Conservation (phyloP, 2,329 filamentous ascomycete species). For the Elsinoe perseae region DNA sequence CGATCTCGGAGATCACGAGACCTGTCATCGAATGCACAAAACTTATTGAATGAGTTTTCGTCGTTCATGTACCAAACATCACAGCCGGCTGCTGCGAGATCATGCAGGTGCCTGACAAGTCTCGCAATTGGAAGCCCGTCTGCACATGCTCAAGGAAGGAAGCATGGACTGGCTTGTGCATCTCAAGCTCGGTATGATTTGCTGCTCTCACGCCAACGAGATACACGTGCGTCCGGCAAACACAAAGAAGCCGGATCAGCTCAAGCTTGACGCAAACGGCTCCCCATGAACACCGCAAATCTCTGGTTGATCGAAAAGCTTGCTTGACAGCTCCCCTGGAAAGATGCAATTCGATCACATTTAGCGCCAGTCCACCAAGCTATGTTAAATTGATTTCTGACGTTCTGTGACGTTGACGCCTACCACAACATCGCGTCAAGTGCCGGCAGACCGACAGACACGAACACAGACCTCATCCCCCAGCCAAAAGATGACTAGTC, state of each 20-base stretch:
- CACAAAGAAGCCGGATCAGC: background rate
- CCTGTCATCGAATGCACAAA: background rate
- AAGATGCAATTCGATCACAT: background rate
- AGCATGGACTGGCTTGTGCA: background rate
- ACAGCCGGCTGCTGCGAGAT: no score
- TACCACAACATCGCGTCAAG: background rate
- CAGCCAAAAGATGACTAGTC: background rate
- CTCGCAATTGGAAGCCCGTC: background rate
- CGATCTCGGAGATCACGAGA: background rate
- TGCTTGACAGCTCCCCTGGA: background rate
- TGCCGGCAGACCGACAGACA: constrained; percentile 6
- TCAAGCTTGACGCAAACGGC: background rate
- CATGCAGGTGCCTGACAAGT: no score
- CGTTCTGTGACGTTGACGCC: background rate
- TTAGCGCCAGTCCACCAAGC: background rate
- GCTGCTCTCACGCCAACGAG: background rate
- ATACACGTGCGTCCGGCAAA: background rate
- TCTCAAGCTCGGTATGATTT: background rate
- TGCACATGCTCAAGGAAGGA: background rate
- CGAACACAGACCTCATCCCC: background rate
- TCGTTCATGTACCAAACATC: no score
- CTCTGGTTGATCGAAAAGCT: constrained; percentile 7
- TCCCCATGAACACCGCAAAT: background rate
- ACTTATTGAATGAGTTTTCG: background rate
- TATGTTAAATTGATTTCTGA: constrained; percentile 3